phyloP scores from a whole-genome alignment of 2,329 filamentous ascomycete species.

The Neopestalotiopsis sp. region DNA sequence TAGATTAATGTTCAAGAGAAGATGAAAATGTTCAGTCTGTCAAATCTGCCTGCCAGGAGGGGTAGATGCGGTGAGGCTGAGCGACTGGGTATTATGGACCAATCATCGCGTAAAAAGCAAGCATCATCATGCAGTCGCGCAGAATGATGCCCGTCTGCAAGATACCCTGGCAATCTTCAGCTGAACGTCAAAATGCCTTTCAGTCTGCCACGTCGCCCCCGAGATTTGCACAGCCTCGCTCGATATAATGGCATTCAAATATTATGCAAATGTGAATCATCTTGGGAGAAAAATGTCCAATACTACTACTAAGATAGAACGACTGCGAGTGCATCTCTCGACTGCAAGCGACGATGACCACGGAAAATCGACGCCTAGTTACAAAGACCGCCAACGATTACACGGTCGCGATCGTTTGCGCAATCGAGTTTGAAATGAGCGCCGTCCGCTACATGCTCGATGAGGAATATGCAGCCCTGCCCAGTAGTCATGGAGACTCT shows the following conservation, averaged over 20 bases:
- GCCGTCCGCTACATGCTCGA: conserved; percentile 35
- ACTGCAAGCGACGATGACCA: not conserved
- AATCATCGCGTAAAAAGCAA: not conserved
- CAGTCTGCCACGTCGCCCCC: too few species aligned
- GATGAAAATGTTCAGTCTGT: not conserved
- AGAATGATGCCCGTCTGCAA: not conserved
- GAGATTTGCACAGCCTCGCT: not conserved
- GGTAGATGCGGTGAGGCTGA: not conserved
- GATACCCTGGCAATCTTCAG: not conserved
- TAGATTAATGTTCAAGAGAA: too few species aligned
- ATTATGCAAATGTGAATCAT: not conserved
- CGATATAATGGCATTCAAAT: not conserved
- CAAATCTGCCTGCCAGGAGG: not conserved
- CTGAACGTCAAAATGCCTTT: not conserved
- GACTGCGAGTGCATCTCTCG: too few species aligned
- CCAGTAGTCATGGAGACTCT: conserved; percentile 23
- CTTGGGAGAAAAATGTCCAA: too few species aligned
- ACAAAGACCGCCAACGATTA: conserved; percentile 26
- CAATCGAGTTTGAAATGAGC: conserved; percentile 32
- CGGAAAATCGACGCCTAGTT: not conserved
- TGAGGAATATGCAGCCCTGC: conserved; percentile 27
- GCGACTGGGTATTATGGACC: not conserved
- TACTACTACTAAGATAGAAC: too few species aligned
- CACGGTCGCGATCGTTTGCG: conserved; percentile 31
- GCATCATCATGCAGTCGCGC: not conserved